Base-by-base conservation (phyloP, 768 basidiomycete genomes). In the Ephemerocybe angulata region DNA sequence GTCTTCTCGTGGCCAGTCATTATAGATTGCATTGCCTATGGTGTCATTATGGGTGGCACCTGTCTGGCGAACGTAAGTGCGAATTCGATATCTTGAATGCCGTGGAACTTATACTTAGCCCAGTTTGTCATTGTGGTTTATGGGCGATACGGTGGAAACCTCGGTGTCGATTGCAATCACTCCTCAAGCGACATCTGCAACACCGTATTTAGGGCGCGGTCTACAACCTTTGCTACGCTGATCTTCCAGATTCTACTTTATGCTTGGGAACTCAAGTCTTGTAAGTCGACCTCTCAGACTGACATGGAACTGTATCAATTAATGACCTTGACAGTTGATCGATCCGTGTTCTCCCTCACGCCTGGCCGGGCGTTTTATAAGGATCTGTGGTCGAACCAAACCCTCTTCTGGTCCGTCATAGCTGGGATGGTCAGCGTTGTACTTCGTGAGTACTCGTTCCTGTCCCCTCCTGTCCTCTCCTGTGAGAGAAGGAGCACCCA, bases 81-180 rank as follows among this genome's bases (percentile, higher is more conserved):
- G 6, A 50, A n/a, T 30, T 47, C 17, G 13, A 11, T 25, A 30
- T n/a, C 21, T 21, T n/a, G 25, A 42, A 31, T 58, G 2, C 52
- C 37, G 29, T 7, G 13, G 21, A 42, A 28, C 44, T 8, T 6
- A 5, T 11, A 17, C 15, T 21, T 22, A 12, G 3, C 19, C 4
- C 51, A 72, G 70, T 75, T 75, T 48, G 67, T 70, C 8, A 72
- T 74, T 43, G 68, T 76, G 19, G 63, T 71, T 6, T 74, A 71
- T 46, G 73, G 74, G 3, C 56, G 63, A 12, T 62, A 66, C 17
- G 58, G 67, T 21, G 73, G 69, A 12, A 59, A 66, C 35, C 65
- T 75, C n/a, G 67, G 65, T 0, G 54, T 51, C 1, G 66, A 65
- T 19, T 72, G 72, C 55, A 75, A 74, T 49, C 67, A 68, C 54